Evolutionary conservation across 768 basidiomycete genomes (phyloP).

Genomic region (Tulasnella sp.): DNA sequence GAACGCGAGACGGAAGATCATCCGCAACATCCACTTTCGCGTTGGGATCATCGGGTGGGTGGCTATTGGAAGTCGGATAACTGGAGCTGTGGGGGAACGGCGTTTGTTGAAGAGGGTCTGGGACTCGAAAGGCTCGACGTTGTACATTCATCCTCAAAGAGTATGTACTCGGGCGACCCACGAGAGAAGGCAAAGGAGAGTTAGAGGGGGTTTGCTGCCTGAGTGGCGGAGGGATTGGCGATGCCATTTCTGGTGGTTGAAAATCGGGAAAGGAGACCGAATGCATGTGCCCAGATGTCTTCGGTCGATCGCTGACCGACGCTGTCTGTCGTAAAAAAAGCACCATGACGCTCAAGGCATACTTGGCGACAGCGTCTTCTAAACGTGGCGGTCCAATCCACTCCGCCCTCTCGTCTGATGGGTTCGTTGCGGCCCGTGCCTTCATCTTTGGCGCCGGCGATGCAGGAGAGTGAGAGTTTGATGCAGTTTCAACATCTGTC

Average conservation of each 20-base stretch:
- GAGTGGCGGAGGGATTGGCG: conserved; percentile 29
- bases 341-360: conserved; percentile 72
- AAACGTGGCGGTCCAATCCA: conserved; percentile 59
- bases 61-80: background rate
- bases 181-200: background rate
- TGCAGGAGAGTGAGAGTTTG: conserved; percentile 20
- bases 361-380: conserved; percentile 71
- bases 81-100: background rate
- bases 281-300: conserved; percentile 48
- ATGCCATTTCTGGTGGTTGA: conserved; percentile 40
- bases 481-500: conserved; percentile 26
- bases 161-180: background rate
- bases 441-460: conserved; percentile 24
- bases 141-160: conserved; percentile 1
- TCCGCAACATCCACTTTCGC: background rate
- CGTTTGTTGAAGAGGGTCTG: background rate
- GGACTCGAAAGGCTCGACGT: background rate
- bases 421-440: conserved; percentile 19
- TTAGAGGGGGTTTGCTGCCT: background rate
- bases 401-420: conserved; percentile 25
- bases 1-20: conserved; percentile 11
- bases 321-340: conserved; percentile 68
- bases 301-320: conserved; percentile 41
- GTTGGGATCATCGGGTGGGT: background rate
- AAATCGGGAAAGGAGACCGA: conserved; percentile 64